A percentile compares a stretch with the other conserved stretches of the same genome.
These are phyloP conservation scores for Metschnikowia reukaufii DNA, from an alignment of 805 yeast genomes.

Conservation along the genomic window DNA sequence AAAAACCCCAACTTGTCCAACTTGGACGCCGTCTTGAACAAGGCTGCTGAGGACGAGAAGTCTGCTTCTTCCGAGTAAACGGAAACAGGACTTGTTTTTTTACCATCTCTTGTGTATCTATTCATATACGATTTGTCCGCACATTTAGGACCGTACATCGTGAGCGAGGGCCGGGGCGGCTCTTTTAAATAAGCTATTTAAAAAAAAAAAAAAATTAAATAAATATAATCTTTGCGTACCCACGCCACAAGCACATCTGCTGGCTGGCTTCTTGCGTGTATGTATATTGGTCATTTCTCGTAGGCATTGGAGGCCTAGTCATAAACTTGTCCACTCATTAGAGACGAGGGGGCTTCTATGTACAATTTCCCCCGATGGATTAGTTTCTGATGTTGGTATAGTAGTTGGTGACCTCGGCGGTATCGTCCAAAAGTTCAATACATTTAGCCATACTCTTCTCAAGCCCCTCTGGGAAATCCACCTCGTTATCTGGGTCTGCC, in stretches of 20 bases:
- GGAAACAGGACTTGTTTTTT: neutral
- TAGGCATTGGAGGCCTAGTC: too few relatives aligned
- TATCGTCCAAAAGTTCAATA: slow-evolving; percentile 60
- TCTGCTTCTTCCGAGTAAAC: slow-evolving; percentile 13
- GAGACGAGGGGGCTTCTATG: neutral
- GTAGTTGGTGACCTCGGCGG: slow-evolving; percentile 82
- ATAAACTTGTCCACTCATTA: too few relatives aligned
- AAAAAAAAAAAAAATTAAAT: neutral
- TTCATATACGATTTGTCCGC: neutral
- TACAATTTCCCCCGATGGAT: neutral
- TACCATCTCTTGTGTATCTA: neutral
- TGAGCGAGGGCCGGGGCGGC: neutral
- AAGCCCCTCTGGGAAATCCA: slow-evolving; percentile 54
- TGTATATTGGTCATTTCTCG: too few relatives aligned
- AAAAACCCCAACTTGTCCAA: slow-evolving; percentile 44
- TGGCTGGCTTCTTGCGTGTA: too few relatives aligned
- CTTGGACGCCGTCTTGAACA: slow-evolving; percentile 43
- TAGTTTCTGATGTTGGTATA: slow-evolving; percentile 58
- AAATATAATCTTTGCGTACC: too few relatives aligned
- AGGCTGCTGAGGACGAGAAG: slow-evolving; percentile 29
- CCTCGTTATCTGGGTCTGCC: slow-evolving; percentile 60
- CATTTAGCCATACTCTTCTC: slow-evolving; percentile 57
- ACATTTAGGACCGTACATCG: too few relatives aligned
- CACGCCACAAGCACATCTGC: too few relatives aligned
- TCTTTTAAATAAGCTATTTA: neutral